Base-by-base conservation (phyloP, 1,284 basidiomycete species). In the Boletus smithii region DNA sequence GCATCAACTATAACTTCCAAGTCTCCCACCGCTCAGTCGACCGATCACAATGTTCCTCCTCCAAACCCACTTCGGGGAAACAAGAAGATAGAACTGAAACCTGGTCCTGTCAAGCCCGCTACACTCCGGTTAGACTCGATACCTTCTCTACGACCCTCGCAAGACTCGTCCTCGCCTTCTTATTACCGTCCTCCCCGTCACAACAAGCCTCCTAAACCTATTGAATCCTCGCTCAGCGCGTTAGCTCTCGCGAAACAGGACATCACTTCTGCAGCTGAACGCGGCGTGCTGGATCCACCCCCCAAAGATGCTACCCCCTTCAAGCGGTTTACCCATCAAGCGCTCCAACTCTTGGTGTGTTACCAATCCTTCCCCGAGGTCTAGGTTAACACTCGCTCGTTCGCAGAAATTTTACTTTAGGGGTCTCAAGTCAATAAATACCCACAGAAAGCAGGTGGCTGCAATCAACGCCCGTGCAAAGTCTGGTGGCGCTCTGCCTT, bases 371-470 rank as follows among this genome's bases (percentile, higher is more conserved):
- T 30, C 40, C 46, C 24, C 16, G 7, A 10, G 7, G n/a, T 3
- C 11, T 14, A 7, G 3, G 18, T 16, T 53, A 29, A 60, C 47
- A 18, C 23, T 13, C 16, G 0, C 8, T 33, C 32, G 46, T 29
- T 32, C 6, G 3, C 50, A 88, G 83, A 89, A 88, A 86, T 90
- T 90, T 64, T 90, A 91, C 65, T 80, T 70, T 55, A 73, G 79
- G 27, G 88, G 88, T 27, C 69, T 87, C 50, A 87, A 83, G 66
- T 73, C 84, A 44, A 80, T 91, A 53, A 77, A 79, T 58, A 73
- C 73, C 33, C 77, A 88, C 53, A 71, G 79, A 18, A 71, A 71
- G 53, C 74, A 79, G 41, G 79, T 74, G 13, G 66, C 68, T 10
- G 70, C 66, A 8, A 86, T 91, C 42, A 69, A 65, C 24, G 66